Evolutionary conservation across 257 asterid species (phyloP).

Genomic region (Nicotiana noctiflora): DNA sequence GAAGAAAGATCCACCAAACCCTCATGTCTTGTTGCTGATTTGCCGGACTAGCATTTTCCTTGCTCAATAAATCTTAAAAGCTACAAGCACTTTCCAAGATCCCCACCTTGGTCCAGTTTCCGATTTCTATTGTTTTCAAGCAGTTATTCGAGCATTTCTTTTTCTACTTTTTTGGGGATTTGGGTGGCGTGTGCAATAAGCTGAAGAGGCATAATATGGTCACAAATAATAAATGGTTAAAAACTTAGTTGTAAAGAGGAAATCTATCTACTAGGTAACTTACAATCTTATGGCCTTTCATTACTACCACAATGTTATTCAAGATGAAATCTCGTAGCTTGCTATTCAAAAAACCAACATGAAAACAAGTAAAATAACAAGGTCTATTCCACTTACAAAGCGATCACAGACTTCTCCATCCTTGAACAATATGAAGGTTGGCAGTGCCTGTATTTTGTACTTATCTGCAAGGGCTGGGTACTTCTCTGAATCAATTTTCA

Average conservation of each 20-base stretch:
- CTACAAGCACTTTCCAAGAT: neutral
- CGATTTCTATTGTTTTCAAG: neutral
- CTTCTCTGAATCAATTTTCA: slow-evolving; percentile 90
- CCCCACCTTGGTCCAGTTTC: neutral
- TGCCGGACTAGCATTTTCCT: neutral
- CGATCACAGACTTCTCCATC: slow-evolving; percentile 83
- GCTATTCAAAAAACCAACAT: neutral
- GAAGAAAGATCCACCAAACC: neutral
- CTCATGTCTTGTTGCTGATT: neutral
- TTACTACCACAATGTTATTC: neutral
- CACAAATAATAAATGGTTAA: neutral
- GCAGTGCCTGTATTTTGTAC: slow-evolving; percentile 80
- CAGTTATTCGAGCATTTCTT: neutral
- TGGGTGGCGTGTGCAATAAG: neutral
- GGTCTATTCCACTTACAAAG: slow-evolving; percentile 56
- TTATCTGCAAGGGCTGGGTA: slow-evolving; percentile 70
- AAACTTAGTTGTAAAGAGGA: neutral
- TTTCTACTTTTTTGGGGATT: neutral
- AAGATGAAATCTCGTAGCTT: neutral
- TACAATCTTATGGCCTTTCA: neutral
- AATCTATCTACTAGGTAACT: neutral
- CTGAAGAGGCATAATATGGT: neutral
- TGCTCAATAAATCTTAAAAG: neutral
- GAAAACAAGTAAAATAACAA: slow-evolving; percentile 3
- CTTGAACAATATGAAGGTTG: slow-evolving; percentile 86